A percentile compares a stretch with the other conserved stretches of the same genome.
Conservation (phyloP, 2,329 filamentous ascomycete genomes). For the Rhytidhysteron rufulum region DNA sequence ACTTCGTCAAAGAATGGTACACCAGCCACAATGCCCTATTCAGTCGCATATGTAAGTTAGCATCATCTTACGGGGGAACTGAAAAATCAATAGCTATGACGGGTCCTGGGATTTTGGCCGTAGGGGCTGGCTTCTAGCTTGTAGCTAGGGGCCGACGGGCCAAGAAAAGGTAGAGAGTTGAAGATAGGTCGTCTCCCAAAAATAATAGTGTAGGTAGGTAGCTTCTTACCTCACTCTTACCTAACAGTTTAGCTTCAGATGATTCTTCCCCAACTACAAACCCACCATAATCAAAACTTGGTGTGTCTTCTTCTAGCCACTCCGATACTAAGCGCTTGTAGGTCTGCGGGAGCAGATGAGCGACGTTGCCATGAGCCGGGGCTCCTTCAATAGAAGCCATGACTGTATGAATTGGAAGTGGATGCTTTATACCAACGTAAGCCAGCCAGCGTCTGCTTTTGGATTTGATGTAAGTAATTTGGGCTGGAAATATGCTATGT, state of each 20-base stretch:
- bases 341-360: slow-evolving; percentile 75
- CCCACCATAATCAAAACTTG: slow-evolving; percentile 93
- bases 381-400: slow-evolving; percentile 45
- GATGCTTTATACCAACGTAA: too few species aligned
- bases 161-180: not conserved
- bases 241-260: slow-evolving; percentile 50
- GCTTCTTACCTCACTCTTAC: slow-evolving; percentile 51
- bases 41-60: slow-evolving; percentile 8
- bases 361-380: slow-evolving; percentile 55
- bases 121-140: too few species aligned
- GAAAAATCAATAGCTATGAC: not conserved
- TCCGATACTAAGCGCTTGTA: slow-evolving; percentile 76
- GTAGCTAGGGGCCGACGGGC: not conserved
- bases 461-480: too few species aligned
- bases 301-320: slow-evolving; percentile 96
- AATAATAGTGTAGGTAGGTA: not conserved
- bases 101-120: too few species aligned
- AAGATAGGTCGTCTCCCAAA: slow-evolving; percentile 3
- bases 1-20: slow-evolving; percentile 95
- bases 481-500: too few species aligned
- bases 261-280: slow-evolving; percentile 80
- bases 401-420: too few species aligned
- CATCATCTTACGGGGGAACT: not conserved
- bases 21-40: slow-evolving; percentile 76
- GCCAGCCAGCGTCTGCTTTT: too few species aligned